A percentile compares a stretch with the other conserved stretches of the same genome.
phyloP scores from a whole-genome alignment of 495 filamentous ascomycete species.

The Daldinia decipiens region DNA sequence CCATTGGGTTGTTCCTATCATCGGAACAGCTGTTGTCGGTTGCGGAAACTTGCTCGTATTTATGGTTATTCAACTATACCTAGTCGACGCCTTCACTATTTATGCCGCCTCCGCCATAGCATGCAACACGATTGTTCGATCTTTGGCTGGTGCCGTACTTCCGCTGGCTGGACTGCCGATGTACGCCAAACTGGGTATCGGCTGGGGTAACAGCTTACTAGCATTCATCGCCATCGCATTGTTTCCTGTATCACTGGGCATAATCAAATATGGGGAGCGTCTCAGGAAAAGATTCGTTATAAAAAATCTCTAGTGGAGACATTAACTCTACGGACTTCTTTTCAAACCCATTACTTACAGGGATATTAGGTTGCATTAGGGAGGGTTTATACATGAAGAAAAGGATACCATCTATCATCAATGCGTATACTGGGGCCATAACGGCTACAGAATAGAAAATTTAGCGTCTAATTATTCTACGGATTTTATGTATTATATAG shows the following conservation, averaged over 20 bases:
- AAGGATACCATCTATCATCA: slow-evolving; percentile 2
- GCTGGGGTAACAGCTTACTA: slow-evolving; percentile 70
- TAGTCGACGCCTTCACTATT: slow-evolving; percentile 67
- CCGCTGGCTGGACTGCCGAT: slow-evolving; percentile 65
- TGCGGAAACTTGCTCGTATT: slow-evolving; percentile 61
- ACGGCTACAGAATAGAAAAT: neutral
- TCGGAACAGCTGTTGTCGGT: slow-evolving; percentile 57
- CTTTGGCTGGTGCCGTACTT: slow-evolving; percentile 65
- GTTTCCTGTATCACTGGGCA: slow-evolving; percentile 61
- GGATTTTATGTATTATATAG: too few relatives aligned
- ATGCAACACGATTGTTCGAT: slow-evolving; percentile 63
- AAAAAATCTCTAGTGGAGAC: slow-evolving; percentile 49
- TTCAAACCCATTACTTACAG: slow-evolving; percentile 3
- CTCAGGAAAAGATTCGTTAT: slow-evolving; percentile 58
- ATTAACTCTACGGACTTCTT: neutral
- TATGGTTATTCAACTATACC: slow-evolving; percentile 62
- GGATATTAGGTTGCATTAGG: slow-evolving; percentile 12
- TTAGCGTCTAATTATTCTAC: neutral
- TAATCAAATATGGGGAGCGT: slow-evolving; percentile 63
- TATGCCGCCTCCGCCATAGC: slow-evolving; percentile 71
- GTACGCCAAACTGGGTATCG: slow-evolving; percentile 65
- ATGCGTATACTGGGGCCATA: neutral
- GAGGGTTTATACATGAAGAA: neutral
- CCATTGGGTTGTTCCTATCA: slow-evolving; percentile 70
- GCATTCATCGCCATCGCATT: slow-evolving; percentile 64